Evolutionary conservation across 805 yeast species (phyloP).

Genomic region (Debaryomyces prosopidis): DNA sequence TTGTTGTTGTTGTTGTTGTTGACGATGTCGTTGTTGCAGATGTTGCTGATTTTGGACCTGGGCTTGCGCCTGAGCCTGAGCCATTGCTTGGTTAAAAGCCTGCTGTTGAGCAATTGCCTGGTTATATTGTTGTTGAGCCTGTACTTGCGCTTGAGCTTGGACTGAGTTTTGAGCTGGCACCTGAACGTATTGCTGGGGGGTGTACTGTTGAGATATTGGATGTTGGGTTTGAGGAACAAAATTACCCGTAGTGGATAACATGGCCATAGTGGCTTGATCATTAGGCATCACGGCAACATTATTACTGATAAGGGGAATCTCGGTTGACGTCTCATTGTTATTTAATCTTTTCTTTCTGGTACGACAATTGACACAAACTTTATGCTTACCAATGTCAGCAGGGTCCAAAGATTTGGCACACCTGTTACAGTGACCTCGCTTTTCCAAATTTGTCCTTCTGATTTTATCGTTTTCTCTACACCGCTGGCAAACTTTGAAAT

Average conservation of each 20-base stretch:
- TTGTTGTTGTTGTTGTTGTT: slow-evolving; percentile 11
- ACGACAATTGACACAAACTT: slow-evolving; percentile 58
- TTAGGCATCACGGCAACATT: slow-evolving; percentile 8
- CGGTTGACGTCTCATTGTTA: slow-evolving; percentile 5
- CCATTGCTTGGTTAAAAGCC: slow-evolving; percentile 21
- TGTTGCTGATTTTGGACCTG: slow-evolving; percentile 8
- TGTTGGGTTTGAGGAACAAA: slow-evolving; percentile 3
- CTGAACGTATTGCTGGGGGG: slow-evolving; percentile 6
- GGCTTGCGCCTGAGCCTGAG: slow-evolving; percentile 13
- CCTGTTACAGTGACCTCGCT: slow-evolving; percentile 60
- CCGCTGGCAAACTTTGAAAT: slow-evolving; percentile 63
- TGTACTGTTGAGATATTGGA: slow-evolving; percentile 8
- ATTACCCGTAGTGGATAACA: slow-evolving; percentile 5
- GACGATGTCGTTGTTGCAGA: slow-evolving; percentile 11
- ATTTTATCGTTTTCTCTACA: slow-evolving; percentile 63
- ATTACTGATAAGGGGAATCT: slow-evolving; percentile 1
- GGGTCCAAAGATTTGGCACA: slow-evolving; percentile 53
- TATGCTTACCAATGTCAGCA: slow-evolving; percentile 50
- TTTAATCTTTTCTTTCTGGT: slow-evolving; percentile 47
- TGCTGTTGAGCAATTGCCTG: slow-evolving; percentile 22
- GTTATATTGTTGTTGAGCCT: slow-evolving; percentile 9
- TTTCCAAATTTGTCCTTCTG: slow-evolving; percentile 56
- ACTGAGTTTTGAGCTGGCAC: slow-evolving; percentile 1
- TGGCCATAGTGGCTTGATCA: slow-evolving; percentile 9
- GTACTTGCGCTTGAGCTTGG: slow-evolving; percentile 2